phyloP scores from a whole-genome alignment of 306 rosid genomes.

The Fagus crenata region DNA sequence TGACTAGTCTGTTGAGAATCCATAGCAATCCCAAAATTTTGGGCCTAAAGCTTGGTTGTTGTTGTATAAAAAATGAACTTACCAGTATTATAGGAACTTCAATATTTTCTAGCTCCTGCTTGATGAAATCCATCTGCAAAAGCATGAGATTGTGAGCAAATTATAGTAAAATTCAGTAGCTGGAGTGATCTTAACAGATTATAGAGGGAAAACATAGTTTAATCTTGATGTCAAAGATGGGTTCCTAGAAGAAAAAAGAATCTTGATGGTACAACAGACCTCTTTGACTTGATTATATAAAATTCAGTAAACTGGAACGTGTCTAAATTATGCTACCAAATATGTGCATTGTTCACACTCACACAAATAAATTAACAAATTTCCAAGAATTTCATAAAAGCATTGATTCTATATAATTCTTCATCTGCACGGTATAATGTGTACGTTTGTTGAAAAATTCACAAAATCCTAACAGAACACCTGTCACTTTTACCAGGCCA shows the following conservation, averaged over 20 bases:
- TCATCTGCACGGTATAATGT: not conserved
- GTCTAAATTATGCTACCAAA: not conserved
- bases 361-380: slow-evolving; percentile 21
- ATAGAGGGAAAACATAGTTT: not conserved
- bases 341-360: slow-evolving; percentile 8
- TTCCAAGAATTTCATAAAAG: slow-evolving; percentile 12
- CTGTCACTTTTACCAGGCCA: not conserved
- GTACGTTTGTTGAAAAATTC: not conserved
- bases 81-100: slow-evolving; percentile 83
- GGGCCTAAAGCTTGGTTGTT: no score
- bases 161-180: slow-evolving; percentile 4
- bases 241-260: not conserved
- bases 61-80: slow-evolving; percentile 25
- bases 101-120: slow-evolving; percentile 57
- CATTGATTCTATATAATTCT: slow-evolving; percentile 2
- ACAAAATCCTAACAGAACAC: not conserved
- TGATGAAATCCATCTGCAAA: slow-evolving; percentile 70
- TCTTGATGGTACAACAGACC: not conserved
- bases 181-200: not conserved
- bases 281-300: not conserved
- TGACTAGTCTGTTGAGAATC: no score
- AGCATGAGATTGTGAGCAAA: slow-evolving; percentile 26
- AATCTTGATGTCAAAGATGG: slow-evolving; percentile 3
- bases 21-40: no score
- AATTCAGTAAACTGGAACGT: slow-evolving; percentile 1